phyloP scores from a whole-genome alignment of 1,284 basidiomycete genomes.

The Takashimella koratensis region DNA sequence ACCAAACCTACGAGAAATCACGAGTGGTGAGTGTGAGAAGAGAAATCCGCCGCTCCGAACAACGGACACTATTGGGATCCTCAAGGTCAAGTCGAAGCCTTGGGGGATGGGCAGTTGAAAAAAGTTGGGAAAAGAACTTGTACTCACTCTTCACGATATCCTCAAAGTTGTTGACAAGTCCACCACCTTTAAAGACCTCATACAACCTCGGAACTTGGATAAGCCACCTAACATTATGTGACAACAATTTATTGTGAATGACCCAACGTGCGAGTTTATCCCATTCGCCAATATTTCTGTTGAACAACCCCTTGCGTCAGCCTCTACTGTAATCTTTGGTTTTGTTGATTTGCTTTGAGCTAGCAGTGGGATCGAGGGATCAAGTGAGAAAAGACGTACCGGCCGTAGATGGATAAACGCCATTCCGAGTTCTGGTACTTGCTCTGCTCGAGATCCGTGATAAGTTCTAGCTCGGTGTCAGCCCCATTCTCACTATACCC shows the following conservation, averaged over 20 bases:
- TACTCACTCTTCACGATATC: slow-evolving; percentile 81
- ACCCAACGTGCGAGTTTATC: slow-evolving; percentile 98
- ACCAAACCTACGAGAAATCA: too few species aligned
- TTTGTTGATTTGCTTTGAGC: too few species aligned
- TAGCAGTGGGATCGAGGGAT: too few species aligned
- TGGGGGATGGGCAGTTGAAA: background rate
- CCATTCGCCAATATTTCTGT: slow-evolving; percentile 70
- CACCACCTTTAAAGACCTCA: slow-evolving; percentile 90
- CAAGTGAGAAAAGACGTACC: slow-evolving; percentile 31
- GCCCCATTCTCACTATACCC: background rate
- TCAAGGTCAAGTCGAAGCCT: too few species aligned
- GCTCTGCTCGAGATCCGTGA: slow-evolving; percentile 93
- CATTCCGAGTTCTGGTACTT: slow-evolving; percentile 99
- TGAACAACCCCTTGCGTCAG: too few species aligned
- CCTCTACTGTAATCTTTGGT: too few species aligned
- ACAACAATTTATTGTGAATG: slow-evolving; percentile 85
- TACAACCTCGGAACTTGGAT: slow-evolving; percentile 95
- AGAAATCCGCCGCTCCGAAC: too few species aligned
- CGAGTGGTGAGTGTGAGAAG: too few species aligned
- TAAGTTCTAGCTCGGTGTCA: slow-evolving; percentile 65
- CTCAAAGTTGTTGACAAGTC: slow-evolving; percentile 80
- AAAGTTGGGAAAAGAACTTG: background rate
- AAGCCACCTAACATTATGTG: slow-evolving; percentile 97
- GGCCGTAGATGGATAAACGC: slow-evolving; percentile 93
- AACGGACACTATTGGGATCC: slow-evolving; percentile 1